Evolutionary conservation across 2,329 filamentous ascomycete species (phyloP), one percentile per base, ranked within the genome.

Genomic region (Talaromyces albobiverticillius): DNA sequence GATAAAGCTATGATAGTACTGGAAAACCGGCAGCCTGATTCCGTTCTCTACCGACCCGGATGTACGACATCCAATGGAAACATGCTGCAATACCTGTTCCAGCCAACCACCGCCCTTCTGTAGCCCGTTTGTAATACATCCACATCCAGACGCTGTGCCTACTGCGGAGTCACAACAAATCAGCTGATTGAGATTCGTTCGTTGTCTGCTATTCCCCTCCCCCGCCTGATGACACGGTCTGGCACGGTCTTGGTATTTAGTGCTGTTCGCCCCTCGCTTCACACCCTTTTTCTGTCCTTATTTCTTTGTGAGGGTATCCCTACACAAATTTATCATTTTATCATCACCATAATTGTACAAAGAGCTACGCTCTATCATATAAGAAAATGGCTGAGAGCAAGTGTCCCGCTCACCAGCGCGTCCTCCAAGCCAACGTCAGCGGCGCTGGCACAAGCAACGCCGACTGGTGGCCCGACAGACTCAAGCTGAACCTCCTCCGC

Each of bases 391-490:
- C 43, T 8, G 29, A 54, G 53, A 46, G 23, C 53, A 46, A 54
- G 53, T 54, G 53, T 38, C 53, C 53, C 16, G 53, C 41, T 16
- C 46, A 50, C 38, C 20, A 50, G n/a, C 22, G 31, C 23, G 46
- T 54, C 7, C 34, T 50, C 38, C 22, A n/a, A 4, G 41, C 53
- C 31, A 73, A 73, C 57, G 60, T 72, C 43, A 71, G 62, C 54
- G 86, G 86, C 61, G 82, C 82, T 62, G 88, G 88, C 64, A 88
- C 85, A 62, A 75, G 77, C 57, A 89, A 85, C 76, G 66, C 63
- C 52, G 86, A 91, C 77, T 90, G 87, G 84, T 91, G 88, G 88
- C 88, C 88, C 51, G 79, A 84, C 55, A 75, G 80, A 62, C 73
- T 91, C 59, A 82, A 77, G 65, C 77, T 89, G 61, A 84, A 86